Evolutionary conservation across 2,329 filamentous ascomycete genomes (phyloP), one percentile per base, ranked within the genome.

Genomic region (Macrophomina pseudophaseolina): DNA sequence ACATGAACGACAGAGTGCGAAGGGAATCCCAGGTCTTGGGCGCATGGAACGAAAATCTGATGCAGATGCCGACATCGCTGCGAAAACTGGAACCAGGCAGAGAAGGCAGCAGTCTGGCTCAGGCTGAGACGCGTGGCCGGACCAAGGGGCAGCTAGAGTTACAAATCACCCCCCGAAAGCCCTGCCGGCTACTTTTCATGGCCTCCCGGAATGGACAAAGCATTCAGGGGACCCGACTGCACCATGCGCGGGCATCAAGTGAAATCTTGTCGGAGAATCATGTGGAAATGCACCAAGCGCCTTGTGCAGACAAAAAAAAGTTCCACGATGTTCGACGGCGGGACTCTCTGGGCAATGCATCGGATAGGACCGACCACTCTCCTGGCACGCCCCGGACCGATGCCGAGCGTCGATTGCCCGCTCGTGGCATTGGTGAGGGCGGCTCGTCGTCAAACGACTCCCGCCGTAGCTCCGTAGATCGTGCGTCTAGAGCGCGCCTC

Each of bases 291-390:
- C 32, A n/a, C 16, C 3, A 28, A 18, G 14, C 40, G 23, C 44
- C 32, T 8, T 16, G 44, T 32, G n/a, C 5, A 23, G n/a, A 14
- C 12, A 40, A 49, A 49, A 42, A 60, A 48, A 18, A 28, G 30
- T 62, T 56, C 63, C 40, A 65, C 48, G 46, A 66, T 44, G 38
- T 49, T 52, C 46, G 52, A 52, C 52, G 64, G 64, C 32, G 54
- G 46, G n/a, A 53, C n/a, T 8, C 53, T 12, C 30, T 33, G 35
- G 44, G 46, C 18, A 23, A 42, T 54, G 46, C 44, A 23, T 66
- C 54, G 54, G 64, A 58, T 42, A 35, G 44, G 33, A 40, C 63
- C 51, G 52, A 49, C 51, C 63, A 58, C 33, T 49, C 12, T 52
- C 40, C 53, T 46, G 40, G 11, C 42, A 18, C 32, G 44, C 42